Base-by-base conservation (phyloP, 768 basidiomycete genomes). In the Podaxis sp. region DNA sequence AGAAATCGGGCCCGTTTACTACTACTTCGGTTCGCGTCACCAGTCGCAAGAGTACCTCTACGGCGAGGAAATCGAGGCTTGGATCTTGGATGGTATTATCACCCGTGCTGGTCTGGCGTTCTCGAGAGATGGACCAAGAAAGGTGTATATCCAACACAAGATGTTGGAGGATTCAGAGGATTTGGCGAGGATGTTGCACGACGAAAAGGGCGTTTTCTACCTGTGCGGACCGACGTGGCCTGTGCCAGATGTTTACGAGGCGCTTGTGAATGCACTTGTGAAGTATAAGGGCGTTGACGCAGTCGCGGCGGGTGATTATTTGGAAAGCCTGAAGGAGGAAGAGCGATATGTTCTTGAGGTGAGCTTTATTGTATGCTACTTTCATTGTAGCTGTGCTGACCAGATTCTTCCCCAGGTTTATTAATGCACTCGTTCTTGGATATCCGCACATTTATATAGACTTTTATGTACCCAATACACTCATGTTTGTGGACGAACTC, bases 211-310 rank as follows among this genome's bases (percentile, higher is more conserved):
- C 36, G 91, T 87, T 52, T 99, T 99, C 79, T 99, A 98, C 76
- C 81, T 99, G 50, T 98, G 97, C 73, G 96, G 96, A 28, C 97
- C 96, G 40, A 99, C 96, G 28, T 97, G 96, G 96, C 97, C 97
- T n/a, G 96, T 99, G 22, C 95, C 97, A 1, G 97, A 99, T 70
- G 95, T 99, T 4, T 96, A 92, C 70, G 90, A 96, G 75, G 93
- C 97, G 0, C 81, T 99, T 54, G 89, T 96, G 22, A 86, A 86
- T 20, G 91, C 94, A 2, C 78, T 98, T 65, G 83, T 83, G 28
- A 86, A 87, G 71, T 87, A 88, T 69, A 87, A 88, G 64, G 87
- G 87, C 15, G 78, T 85, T 72, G 82, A 86, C 12, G 76, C 80
- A 50, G 81, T 84, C 60, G 73, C 80, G 40, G 97, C 96, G 2